Conservation (phyloP, 225 moss, liverwort and hornwort species). For the Bryoerythrophyllum caledonicum region DNA sequence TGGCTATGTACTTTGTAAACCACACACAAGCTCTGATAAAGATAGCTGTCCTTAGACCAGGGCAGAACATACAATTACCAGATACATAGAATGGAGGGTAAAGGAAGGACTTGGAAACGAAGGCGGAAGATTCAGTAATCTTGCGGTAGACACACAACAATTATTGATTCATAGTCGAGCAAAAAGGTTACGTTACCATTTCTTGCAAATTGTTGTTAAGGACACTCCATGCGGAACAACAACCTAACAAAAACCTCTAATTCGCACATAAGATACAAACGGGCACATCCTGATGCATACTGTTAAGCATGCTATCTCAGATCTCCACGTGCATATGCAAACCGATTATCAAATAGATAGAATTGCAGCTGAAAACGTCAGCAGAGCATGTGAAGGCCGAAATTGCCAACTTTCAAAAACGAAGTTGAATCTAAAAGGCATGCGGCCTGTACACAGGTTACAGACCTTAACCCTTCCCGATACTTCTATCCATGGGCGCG, state of each 20-base stretch:
- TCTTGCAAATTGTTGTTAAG: not conserved
- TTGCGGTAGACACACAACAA: not conserved
- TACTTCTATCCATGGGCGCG: not conserved
- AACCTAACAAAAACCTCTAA: not conserved
- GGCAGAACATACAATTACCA: not conserved
- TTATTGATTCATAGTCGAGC: no score
- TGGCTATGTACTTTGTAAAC: not conserved
- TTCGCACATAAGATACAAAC: constrained; percentile 25
- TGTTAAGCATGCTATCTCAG: not conserved
- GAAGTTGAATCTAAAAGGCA: not conserved
- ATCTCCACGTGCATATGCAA: not conserved
- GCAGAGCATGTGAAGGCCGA: not conserved
- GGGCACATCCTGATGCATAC: constrained; percentile 1
- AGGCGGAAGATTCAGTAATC: not conserved
- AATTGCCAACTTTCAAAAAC: not conserved
- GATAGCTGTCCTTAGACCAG: not conserved
- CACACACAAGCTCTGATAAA: not conserved
- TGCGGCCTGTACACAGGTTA: not conserved
- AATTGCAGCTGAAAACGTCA: constrained; percentile 11
- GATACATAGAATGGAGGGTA: not conserved
- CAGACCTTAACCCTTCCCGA: constrained; percentile 26
- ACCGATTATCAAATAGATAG: not conserved
- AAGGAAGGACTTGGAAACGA: not conserved
- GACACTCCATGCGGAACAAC: not conserved
- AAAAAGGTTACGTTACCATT: not conserved